Evolutionary conservation across 371 early-diverging fungal species (phyloP).

Genomic region (Mucor plumbeus): DNA sequence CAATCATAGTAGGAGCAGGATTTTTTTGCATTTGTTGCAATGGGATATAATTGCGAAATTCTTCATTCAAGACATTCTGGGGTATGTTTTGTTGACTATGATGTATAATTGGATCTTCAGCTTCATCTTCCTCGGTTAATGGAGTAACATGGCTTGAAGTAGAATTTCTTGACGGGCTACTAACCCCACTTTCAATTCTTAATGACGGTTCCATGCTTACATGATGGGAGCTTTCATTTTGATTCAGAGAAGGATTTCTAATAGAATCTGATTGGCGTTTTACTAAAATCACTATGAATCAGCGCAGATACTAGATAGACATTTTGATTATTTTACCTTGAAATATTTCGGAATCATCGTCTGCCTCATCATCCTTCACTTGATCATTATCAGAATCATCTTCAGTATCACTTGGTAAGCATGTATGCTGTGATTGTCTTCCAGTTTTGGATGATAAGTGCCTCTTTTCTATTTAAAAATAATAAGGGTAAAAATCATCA

Average conservation of each 20-base stretch:
- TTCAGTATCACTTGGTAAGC: conserved; percentile 21
- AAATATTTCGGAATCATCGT: background rate
- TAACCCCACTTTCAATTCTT: conserved; percentile 3
- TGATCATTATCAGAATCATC: conserved; percentile 2
- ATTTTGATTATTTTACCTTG: background rate
- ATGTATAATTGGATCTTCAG: conserved; percentile 6
- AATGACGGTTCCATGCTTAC: background rate
- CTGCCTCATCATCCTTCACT: background rate
- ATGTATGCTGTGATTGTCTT: background rate
- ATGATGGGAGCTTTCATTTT: background rate
- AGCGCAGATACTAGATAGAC: background rate
- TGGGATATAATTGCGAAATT: background rate
- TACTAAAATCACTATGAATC: background rate
- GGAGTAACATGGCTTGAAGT: conserved; percentile 9
- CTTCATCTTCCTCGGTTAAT: conserved; percentile 13
- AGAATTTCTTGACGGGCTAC: conserved; percentile 13
- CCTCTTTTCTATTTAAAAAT: background rate
- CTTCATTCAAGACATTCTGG: conserved; percentile 1
- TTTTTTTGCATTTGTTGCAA: conserved; percentile 2
- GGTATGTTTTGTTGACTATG: conserved; percentile 6
- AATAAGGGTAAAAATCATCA: background rate
- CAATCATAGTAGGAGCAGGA: conserved; percentile 8
- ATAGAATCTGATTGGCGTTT: background rate
- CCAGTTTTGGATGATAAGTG: background rate
- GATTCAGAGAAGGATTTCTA: background rate